phyloP scores from a whole-genome alignment of 116 monocot genomes.

The Phalaenopsis hybrid region DNA sequence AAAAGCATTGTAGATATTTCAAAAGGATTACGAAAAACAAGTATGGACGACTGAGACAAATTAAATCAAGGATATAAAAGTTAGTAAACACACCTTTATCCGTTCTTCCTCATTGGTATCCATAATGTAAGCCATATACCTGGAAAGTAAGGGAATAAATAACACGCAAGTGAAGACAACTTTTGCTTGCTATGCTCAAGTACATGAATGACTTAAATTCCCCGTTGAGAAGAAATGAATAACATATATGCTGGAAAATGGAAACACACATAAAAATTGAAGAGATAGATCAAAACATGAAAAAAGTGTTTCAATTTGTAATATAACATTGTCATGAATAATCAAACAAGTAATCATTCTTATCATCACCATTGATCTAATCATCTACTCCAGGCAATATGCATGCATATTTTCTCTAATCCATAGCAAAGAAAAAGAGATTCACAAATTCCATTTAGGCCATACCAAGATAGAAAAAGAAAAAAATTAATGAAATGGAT shows the following conservation, averaged over 20 bases:
- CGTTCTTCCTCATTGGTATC: constrained; percentile 99
- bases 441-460: not conserved
- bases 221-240: not conserved
- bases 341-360: not conserved
- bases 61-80: not conserved
- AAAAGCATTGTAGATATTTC: not conserved
- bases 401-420: not conserved
- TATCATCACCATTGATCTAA: not conserved
- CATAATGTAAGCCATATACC: constrained; percentile 99
- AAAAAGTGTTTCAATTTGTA: not conserved
- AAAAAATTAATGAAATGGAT: not conserved
- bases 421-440: not conserved
- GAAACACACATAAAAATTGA: not conserved
- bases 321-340: not conserved
- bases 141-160: constrained; percentile 17
- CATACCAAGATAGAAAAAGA: not conserved
- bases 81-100: constrained; percentile 32
- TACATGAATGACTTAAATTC: not conserved
- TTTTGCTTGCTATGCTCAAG: not conserved
- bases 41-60: not conserved
- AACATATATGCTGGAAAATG: not conserved
- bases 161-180: not conserved
- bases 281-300: not conserved
- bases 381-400: not conserved
- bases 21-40: not conserved